phyloP scores from a whole-genome alignment of 495 filamentous ascomycete genomes.

The Daldinia grandis region DNA sequence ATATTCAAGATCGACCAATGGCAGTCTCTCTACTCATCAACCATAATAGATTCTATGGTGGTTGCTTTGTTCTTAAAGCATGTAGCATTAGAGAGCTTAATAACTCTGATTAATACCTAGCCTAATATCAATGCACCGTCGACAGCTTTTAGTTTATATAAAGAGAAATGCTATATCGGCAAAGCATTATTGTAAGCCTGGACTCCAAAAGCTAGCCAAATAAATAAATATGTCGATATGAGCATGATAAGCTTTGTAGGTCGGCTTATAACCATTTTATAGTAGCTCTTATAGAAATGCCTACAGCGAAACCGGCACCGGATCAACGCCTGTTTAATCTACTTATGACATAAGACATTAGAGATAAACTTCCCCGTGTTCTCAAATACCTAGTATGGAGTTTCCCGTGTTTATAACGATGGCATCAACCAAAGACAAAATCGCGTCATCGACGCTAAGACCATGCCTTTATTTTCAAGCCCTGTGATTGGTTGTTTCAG shows the following conservation, averaged over 20 bases:
- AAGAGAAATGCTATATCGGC: neutral
- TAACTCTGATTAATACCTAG: neutral
- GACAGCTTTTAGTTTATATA: too few relatives aligned
- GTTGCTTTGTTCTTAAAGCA: neutral
- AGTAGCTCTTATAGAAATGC: neutral
- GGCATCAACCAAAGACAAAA: slow-evolving; percentile 28
- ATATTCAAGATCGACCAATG: too few relatives aligned
- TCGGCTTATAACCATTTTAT: neutral
- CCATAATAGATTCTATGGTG: neutral
- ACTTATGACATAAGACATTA: slow-evolving; percentile 9
- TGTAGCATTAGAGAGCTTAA: neutral
- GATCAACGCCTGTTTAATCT: neutral
- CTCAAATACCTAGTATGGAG: neutral
- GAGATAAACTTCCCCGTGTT: neutral
- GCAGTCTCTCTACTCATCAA: too few relatives aligned
- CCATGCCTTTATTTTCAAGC: slow-evolving; percentile 10
- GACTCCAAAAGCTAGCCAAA: neutral
- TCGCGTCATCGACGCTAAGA: slow-evolving; percentile 35
- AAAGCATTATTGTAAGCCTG: neutral
- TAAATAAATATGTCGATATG: neutral
- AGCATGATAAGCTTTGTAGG: neutral
- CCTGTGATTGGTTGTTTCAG: slow-evolving; percentile 19
- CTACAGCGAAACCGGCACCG: neutral
- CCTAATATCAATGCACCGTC: neutral
- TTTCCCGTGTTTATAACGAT: slow-evolving; percentile 22